These are phyloP conservation scores for Saturnispora sanitii DNA, from an alignment of 805 yeast genomes.

Conservation along the genomic window DNA sequence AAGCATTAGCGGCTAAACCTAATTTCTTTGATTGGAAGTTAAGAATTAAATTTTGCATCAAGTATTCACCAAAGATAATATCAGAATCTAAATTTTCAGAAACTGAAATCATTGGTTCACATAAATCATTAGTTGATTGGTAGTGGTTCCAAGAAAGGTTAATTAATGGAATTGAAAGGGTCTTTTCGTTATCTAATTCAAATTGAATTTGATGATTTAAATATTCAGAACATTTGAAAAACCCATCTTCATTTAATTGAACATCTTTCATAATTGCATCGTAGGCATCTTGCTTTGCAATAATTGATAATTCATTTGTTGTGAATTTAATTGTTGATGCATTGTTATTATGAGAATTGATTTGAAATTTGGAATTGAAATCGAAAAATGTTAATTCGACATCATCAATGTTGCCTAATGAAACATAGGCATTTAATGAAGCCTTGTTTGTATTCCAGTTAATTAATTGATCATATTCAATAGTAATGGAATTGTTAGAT, in stretches of 20 bases:
- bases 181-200: slow-evolving; percentile 7
- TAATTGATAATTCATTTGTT: slow-evolving; percentile 15
- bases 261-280: slow-evolving; percentile 8
- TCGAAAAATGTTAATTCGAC: slow-evolving; percentile 1
- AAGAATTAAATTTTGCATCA: slow-evolving; percentile 13
- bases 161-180: slow-evolving; percentile 12
- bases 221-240: slow-evolving; percentile 16
- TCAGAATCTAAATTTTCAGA: slow-evolving; percentile 11
- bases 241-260: slow-evolving; percentile 6
- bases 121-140: slow-evolving; percentile 12
- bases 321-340: slow-evolving; percentile 12
- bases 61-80: slow-evolving; percentile 18
- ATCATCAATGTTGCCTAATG: background rate
- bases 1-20: slow-evolving; percentile 14
- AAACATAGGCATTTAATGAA: background rate
- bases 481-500: background rate
- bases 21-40: slow-evolving; percentile 13
- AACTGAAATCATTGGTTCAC: slow-evolving; percentile 16
- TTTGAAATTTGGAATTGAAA: background rate
- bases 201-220: slow-evolving; percentile 10
- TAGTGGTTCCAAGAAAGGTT: slow-evolving; percentile 17
- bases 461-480: slow-evolving; percentile 3
- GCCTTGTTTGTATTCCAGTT: slow-evolving; percentile 7
- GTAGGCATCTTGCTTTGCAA: slow-evolving; percentile 10
- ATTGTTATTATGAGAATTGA: background rate